A percentile compares a stretch with the other conserved stretches of the same genome.
Evolutionary conservation across 2,329 filamentous ascomycete species (phyloP).

Genomic region (Purpureocillium takamizusanense): DNA sequence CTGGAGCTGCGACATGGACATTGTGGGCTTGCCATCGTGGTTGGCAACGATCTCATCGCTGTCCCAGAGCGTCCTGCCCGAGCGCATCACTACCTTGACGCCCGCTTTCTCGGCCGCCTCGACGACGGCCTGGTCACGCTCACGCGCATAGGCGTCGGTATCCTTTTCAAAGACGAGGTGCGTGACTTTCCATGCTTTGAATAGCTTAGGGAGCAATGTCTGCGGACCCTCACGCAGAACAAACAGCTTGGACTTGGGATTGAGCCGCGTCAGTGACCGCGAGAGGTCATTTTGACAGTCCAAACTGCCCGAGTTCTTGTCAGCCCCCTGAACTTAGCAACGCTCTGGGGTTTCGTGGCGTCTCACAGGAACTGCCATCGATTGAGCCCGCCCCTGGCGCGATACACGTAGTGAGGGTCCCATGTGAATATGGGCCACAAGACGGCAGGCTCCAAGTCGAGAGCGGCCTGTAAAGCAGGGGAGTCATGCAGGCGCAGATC

Average conservation of each 20-base stretch:
- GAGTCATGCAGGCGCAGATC: conserved; percentile 72
- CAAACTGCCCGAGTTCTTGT: conserved; percentile 31
- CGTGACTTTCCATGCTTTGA: conserved; percentile 64
- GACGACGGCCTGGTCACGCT: conserved; percentile 51
- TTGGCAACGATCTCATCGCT: conserved; percentile 58
- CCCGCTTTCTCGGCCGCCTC: conserved; percentile 54
- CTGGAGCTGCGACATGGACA: conserved; percentile 62
- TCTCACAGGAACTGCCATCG: conserved; percentile 62
- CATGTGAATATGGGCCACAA: conserved; percentile 73
- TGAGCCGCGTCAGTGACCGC: conserved; percentile 56
- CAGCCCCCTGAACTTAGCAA: not conserved
- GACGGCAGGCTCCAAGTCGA: conserved; percentile 58
- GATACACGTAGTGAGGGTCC: conserved; percentile 74
- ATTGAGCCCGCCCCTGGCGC: conserved; percentile 59
- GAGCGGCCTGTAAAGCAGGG: conserved; percentile 60
- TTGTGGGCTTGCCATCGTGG: conserved; percentile 62
- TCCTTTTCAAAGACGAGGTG: conserved; percentile 75
- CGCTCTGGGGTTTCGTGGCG: too few species aligned
- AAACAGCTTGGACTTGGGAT: conserved; percentile 61
- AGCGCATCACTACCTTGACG: conserved; percentile 55
- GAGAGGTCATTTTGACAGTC: conserved; percentile 69
- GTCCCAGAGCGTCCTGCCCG: conserved; percentile 65
- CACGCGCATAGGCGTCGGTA: conserved; percentile 62
- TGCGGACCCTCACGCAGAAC: conserved; percentile 65
- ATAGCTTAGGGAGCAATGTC: conserved; percentile 62